Percentiles rank a stretch among this genome's conserved stretches.
phyloP scores from a whole-genome alignment of 352 stramenopile species.

The Blastocystis sp. region DNA sequence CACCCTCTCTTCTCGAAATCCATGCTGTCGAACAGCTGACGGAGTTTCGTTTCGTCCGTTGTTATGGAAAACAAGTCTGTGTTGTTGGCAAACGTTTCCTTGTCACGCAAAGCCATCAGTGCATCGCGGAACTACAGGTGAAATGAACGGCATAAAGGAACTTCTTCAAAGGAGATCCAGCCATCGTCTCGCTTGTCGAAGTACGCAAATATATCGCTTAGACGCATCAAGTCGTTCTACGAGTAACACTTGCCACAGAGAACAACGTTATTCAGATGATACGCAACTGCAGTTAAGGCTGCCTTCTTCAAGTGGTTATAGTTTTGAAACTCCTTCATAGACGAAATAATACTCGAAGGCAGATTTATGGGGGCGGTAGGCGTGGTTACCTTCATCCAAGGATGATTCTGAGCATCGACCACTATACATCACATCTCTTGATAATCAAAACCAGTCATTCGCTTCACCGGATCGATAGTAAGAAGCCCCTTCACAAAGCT shows the following conservation, averaged over 20 bases:
- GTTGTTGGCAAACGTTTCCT: slow-evolving; percentile 43
- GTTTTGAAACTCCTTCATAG: slow-evolving; percentile 32
- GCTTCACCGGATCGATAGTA: slow-evolving; percentile 33
- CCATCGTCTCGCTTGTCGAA: slow-evolving; percentile 52
- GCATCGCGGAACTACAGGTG: slow-evolving; percentile 32
- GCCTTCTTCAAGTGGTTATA: slow-evolving; percentile 58
- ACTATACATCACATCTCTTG: neutral
- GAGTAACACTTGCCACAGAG: neutral
- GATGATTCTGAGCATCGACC: slow-evolving; percentile 21
- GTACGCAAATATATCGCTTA: slow-evolving; percentile 39
- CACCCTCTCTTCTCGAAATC: slow-evolving; percentile 7
- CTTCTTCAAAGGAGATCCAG: slow-evolving; percentile 52
- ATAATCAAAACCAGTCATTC: neutral
- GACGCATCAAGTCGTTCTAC: slow-evolving; percentile 54
- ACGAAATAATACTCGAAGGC: neutral
- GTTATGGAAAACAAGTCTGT: slow-evolving; percentile 36
- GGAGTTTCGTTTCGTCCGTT: slow-evolving; percentile 34
- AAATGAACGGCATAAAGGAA: neutral
- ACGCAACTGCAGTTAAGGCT: slow-evolving; percentile 22
- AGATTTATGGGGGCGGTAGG: neutral
- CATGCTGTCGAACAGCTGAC: slow-evolving; percentile 25
- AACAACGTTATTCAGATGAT: slow-evolving; percentile 49
- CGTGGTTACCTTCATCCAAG: slow-evolving; percentile 40
- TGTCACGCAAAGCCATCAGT: neutral
- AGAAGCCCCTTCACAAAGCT: slow-evolving; percentile 55